phyloP scores from a whole-genome alignment of 2,329 filamentous ascomycete genomes.

The Conoideocrella luteorostrata region DNA sequence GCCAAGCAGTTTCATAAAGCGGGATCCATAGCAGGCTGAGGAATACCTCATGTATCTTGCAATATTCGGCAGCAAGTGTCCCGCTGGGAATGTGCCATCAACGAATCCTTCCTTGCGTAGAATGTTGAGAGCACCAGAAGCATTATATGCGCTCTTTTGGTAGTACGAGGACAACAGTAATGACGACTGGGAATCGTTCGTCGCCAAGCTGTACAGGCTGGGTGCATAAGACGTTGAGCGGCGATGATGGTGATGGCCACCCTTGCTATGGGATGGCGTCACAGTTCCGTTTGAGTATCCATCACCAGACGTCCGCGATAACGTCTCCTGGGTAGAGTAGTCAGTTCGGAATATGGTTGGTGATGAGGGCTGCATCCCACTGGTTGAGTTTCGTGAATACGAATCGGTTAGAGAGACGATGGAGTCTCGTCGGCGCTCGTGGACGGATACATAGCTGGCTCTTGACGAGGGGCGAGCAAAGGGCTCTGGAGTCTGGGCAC shows the following conservation, averaged over 20 bases:
- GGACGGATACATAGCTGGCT: constrained; percentile 43
- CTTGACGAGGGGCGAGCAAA: constrained; percentile 36
- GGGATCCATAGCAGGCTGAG: constrained; percentile 59
- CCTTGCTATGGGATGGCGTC: constrained; percentile 14
- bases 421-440: constrained; percentile 46
- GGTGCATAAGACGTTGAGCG: constrained; percentile 30
- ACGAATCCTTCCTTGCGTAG: constrained; percentile 48
- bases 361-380: constrained; percentile 38
- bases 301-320: constrained; percentile 13
- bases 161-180: constrained; percentile 44
- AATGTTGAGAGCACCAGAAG: constrained; percentile 40
- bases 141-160: constrained; percentile 41
- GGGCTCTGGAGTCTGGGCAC: constrained; percentile 19
- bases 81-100: constrained; percentile 52
- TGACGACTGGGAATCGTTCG: constrained; percentile 49
- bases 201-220: constrained; percentile 56
- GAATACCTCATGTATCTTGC: constrained; percentile 61
- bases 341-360: constrained; percentile 27
- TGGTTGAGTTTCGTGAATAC: constrained; percentile 43
- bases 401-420: constrained; percentile 51
- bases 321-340: constrained; percentile 16
- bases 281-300: constrained; percentile 11
- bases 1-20: constrained; percentile 57
- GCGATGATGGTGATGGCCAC: constrained; percentile 12
- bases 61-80: constrained; percentile 56